Conservation (phyloP, 2,329 filamentous ascomycete species). For the Talaromyces sp. region DNA sequence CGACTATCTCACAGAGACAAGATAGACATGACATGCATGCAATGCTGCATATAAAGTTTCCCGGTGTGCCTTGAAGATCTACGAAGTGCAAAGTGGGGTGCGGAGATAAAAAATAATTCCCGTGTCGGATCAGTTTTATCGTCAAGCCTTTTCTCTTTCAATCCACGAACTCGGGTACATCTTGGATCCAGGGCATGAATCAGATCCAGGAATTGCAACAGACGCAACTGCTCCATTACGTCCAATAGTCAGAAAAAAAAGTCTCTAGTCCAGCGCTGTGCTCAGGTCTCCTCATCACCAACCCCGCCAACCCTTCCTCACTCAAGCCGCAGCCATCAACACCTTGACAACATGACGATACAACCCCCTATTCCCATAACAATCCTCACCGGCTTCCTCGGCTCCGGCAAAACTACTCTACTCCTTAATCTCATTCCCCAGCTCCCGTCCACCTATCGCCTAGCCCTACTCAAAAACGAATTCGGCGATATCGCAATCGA, state of each 20-base stretch:
- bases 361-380: conserved; percentile 72
- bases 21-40: not conserved
- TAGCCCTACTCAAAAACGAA: conserved; percentile 96
- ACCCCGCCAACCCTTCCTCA: not conserved
- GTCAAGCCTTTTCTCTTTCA: not conserved
- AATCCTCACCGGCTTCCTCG: conserved; percentile 92
- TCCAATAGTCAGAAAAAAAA: no score
- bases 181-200: no score
- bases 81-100: not conserved
- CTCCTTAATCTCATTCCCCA: conserved; percentile 93
- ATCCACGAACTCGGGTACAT: not conserved
- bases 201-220: no score
- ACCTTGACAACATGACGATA: not conserved
- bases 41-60: not conserved
- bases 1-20: not conserved
- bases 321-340: not conserved
- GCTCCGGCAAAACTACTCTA: conserved; percentile 92
- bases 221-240: no score
- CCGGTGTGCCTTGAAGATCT: not conserved
- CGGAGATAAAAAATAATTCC: conserved; percentile 2
- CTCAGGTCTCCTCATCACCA: not conserved
- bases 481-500: conserved; percentile 94
- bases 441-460: conserved; percentile 78
- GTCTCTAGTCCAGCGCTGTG: no score
- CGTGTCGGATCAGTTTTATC: not conserved